These are phyloP conservation scores for Xylaria intraflava DNA, from an alignment of 495 filamentous ascomycete genomes.

Conservation along the genomic window DNA sequence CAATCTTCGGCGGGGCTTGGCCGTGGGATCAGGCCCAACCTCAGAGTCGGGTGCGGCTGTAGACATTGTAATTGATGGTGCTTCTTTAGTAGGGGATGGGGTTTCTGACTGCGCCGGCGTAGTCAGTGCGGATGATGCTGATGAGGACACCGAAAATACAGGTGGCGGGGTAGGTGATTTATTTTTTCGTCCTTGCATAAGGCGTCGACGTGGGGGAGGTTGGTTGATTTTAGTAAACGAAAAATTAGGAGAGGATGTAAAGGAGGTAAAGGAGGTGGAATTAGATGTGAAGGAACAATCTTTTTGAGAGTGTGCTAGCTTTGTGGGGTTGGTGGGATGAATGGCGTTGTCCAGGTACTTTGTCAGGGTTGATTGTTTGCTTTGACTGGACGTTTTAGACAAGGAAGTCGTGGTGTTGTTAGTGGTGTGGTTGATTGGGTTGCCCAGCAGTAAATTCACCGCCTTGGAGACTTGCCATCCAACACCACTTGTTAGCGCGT, in stretches of 20 bases:
- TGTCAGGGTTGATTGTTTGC: not conserved
- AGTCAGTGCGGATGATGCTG: slow-evolving; percentile 16
- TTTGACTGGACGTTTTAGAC: not conserved
- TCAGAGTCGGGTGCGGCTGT: not conserved
- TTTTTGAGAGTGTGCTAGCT: not conserved
- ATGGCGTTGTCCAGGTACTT: not conserved
- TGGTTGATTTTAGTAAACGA: slow-evolving; percentile 6
- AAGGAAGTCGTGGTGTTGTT: slow-evolving; percentile 5
- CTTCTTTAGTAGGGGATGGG: slow-evolving; percentile 1
- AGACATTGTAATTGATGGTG: not conserved
- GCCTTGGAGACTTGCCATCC: slow-evolving; percentile 25
- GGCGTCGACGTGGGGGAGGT: slow-evolving; percentile 15
- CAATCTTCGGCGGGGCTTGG: slow-evolving; percentile 40
- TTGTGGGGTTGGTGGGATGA: not conserved
- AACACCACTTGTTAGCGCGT: slow-evolving; percentile 20
- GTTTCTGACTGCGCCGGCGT: slow-evolving; percentile 15
- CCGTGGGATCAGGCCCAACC: slow-evolving; percentile 27
- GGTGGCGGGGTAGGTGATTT: slow-evolving; percentile 16
- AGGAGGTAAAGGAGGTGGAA: not conserved
- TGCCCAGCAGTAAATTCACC: slow-evolving; percentile 15
- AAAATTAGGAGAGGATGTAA: not conserved
- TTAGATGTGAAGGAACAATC: slow-evolving; percentile 5
- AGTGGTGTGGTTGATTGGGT: slow-evolving; percentile 1
- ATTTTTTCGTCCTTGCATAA: slow-evolving; percentile 18
- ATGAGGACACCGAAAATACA: slow-evolving; percentile 21